phyloP scores from a whole-genome alignment of 2,329 filamentous ascomycete species.

The Byssochlamys sp. region DNA sequence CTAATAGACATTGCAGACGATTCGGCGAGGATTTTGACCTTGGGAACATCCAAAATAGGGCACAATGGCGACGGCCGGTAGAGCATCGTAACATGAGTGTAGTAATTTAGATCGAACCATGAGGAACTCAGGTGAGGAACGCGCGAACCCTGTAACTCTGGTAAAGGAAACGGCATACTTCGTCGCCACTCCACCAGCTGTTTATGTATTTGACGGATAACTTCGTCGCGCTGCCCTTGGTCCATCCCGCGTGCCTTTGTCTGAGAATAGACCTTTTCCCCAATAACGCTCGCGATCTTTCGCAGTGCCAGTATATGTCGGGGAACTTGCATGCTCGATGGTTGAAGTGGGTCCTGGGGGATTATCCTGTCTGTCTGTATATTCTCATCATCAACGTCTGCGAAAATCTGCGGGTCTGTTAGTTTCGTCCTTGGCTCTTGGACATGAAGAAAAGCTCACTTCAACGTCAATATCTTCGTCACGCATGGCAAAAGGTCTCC shows the following conservation, averaged over 20 bases:
- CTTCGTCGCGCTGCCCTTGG: conserved; percentile 20
- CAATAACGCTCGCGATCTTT: conserved; percentile 35
- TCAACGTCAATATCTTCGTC: conserved; percentile 39
- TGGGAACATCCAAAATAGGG: conserved; percentile 26
- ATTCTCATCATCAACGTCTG: conserved; percentile 27
- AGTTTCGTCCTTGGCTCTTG: neutral
- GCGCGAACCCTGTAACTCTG: conserved; percentile 23
- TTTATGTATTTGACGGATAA: conserved; percentile 28
- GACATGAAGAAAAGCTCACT: conserved; percentile 10
- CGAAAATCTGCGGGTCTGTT: conserved; percentile 24
- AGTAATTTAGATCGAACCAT: conserved; percentile 44
- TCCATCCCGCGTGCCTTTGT: conserved; percentile 7
- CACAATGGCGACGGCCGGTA: conserved; percentile 38
- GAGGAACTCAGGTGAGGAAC: conserved; percentile 37
- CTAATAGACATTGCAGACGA: conserved; percentile 37
- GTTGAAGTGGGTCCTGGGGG: conserved; percentile 18
- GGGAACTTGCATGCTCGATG: conserved; percentile 31
- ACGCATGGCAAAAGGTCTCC: conserved; percentile 38
- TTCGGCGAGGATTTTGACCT: conserved; percentile 30
- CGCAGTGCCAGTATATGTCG: conserved; percentile 35
- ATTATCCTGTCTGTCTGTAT: conserved; percentile 16
- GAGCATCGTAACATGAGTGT: conserved; percentile 37
- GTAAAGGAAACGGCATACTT: conserved; percentile 37
- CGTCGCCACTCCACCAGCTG: conserved; percentile 38
- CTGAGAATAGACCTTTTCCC: conserved; percentile 30